A percentile compares a stretch with the other conserved stretches of the same genome.
phyloP scores from a whole-genome alignment of 2,329 filamentous ascomycete species.

The Mollisia scopiformis region DNA sequence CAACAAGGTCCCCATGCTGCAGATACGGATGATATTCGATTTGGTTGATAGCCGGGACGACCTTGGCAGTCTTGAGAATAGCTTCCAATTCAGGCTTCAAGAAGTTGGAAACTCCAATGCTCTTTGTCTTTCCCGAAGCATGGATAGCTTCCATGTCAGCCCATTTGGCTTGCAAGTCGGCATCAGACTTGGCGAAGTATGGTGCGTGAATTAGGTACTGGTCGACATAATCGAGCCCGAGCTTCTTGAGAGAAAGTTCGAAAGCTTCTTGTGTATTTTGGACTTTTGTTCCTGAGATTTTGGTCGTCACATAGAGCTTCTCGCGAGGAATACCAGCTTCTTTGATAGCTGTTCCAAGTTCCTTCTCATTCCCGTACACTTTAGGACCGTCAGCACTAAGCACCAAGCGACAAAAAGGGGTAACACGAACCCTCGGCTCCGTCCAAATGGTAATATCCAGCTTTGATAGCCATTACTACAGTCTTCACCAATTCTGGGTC shows the following conservation, averaged over 20 bases:
- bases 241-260: conserved; percentile 56
- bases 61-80: conserved; percentile 59
- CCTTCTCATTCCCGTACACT: conserved; percentile 68
- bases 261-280: conserved; percentile 51
- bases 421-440: conserved; percentile 64
- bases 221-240: conserved; percentile 73
- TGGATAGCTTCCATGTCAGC: conserved; percentile 67
- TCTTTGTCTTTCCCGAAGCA: conserved; percentile 64
- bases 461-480: conserved; percentile 63
- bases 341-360: conserved; percentile 74
- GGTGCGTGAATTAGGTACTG: conserved; percentile 68
- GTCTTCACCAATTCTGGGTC: conserved; percentile 57
- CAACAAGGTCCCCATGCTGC: conserved; percentile 62
- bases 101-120: conserved; percentile 83
- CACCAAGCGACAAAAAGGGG: not conserved
- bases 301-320: conserved; percentile 70
- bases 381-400: not conserved
- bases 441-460: conserved; percentile 76
- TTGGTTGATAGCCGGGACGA: conserved; percentile 74
- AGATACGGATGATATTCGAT: conserved; percentile 81
- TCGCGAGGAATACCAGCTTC: conserved; percentile 65
- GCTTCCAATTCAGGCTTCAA: conserved; percentile 56
- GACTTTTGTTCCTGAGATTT: conserved; percentile 46
- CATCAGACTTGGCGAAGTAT: conserved; percentile 50
- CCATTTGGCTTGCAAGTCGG: conserved; percentile 62